These are phyloP conservation scores for Punctularia strigosozonata DNA, from an alignment of 768 basidiomycete genomes.

Conservation along the genomic window DNA sequence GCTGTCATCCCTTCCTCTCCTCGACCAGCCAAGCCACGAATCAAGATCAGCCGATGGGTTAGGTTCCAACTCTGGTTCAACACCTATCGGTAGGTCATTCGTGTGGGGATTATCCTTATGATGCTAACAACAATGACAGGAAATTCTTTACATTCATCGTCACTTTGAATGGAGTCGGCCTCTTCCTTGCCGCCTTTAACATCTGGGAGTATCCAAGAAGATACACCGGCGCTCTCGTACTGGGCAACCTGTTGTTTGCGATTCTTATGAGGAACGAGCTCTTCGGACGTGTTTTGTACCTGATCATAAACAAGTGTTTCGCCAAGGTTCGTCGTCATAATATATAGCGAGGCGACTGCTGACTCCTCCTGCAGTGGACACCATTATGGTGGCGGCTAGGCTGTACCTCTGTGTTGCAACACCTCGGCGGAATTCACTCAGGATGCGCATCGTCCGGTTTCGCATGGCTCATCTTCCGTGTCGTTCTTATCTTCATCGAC, in stretches of 20 bases:
- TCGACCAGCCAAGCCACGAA: no score
- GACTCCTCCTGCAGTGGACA: constrained; percentile 38
- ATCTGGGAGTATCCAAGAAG: constrained; percentile 56
- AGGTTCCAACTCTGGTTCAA: constrained; percentile 70
- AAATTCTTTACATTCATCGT: constrained; percentile 64
- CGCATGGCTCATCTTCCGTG: constrained; percentile 55
- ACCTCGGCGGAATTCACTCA: constrained; percentile 72
- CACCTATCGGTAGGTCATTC: constrained; percentile 46
- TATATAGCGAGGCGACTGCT: constrained; percentile 1
- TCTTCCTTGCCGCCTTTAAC: constrained; percentile 48
- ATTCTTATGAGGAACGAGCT: constrained; percentile 76
- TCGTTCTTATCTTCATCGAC: constrained; percentile 42
- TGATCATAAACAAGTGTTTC: constrained; percentile 59
- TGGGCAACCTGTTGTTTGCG: constrained; percentile 62
- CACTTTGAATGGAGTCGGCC: constrained; percentile 43
- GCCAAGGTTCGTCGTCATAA: constrained; percentile 41
- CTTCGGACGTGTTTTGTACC: constrained; percentile 67
- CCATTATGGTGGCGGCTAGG: constrained; percentile 62
- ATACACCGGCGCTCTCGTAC: constrained; percentile 60
- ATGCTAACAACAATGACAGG: constrained; percentile 21
- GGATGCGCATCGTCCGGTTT: constrained; percentile 65
- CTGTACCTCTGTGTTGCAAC: constrained; percentile 66
- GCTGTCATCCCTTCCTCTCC: no score
- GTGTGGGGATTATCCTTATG: constrained; percentile 1
- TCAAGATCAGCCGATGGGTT: no score